phyloP scores from a whole-genome alignment of 441 rosid species.

The Pelargonium myrrhifolium region DNA sequence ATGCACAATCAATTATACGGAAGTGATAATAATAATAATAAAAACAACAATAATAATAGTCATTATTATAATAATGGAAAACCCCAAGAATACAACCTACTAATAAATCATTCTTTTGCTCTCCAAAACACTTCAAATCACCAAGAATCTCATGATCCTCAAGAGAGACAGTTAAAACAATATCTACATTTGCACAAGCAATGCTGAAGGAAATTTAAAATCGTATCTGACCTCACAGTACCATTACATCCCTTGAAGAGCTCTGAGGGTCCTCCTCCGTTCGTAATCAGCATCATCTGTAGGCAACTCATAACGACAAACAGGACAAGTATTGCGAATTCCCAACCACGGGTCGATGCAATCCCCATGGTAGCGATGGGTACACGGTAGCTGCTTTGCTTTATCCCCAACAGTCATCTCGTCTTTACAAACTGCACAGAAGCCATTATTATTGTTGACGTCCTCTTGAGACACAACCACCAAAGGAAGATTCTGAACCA shows the following conservation, averaged over 20 bases:
- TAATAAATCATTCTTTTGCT: background rate
- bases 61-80: background rate
- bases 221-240: background rate
- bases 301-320: slow-evolving; percentile 78
- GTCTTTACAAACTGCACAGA: slow-evolving; percentile 89
- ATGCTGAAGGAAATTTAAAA: background rate
- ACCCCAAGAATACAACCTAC: background rate
- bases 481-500: slow-evolving; percentile 48
- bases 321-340: slow-evolving; percentile 89
- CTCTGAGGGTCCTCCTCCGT: slow-evolving; percentile 46
- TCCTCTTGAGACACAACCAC: slow-evolving; percentile 48
- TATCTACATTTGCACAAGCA: background rate
- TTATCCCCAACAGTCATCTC: slow-evolving; percentile 50
- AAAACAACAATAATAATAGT: too few species aligned
- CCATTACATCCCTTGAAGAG: slow-evolving; percentile 12
- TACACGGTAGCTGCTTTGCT: slow-evolving; percentile 69
- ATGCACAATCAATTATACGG: background rate
- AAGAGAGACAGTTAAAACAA: background rate
- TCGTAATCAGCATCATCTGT: slow-evolving; percentile 73
- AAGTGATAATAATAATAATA: background rate
- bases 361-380: slow-evolving; percentile 68
- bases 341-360: slow-evolving; percentile 81
- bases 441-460: slow-evolving; percentile 32
- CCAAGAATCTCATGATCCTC: background rate
- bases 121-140: background rate